Percentiles rank a stretch among this genome's conserved stretches.
These are phyloP conservation scores for Blepharisma undulans DNA, from an alignment of 169 alveolate species.

Conservation along the genomic window DNA sequence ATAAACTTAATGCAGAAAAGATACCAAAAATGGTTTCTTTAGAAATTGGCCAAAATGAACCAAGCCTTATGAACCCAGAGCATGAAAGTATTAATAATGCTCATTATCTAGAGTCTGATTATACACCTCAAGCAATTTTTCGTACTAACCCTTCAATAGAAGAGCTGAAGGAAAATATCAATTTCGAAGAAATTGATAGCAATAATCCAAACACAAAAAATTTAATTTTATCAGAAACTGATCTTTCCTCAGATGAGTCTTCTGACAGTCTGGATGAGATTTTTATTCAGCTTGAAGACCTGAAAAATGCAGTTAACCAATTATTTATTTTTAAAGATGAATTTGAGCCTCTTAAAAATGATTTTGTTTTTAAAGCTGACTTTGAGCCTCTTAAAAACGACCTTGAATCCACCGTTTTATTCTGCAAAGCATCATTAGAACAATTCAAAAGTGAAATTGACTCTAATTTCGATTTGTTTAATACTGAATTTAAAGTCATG, in stretches of 20 bases:
- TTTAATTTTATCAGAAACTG: neutral
- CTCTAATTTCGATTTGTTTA: constrained; percentile 1
- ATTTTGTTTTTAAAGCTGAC: neutral
- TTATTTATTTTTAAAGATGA: neutral
- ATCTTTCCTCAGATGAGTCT: neutral
- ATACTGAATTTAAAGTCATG: neutral
- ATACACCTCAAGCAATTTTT: neutral
- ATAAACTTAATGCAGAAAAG: neutral
- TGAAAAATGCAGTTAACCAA: neutral
- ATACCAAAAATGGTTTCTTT: neutral
- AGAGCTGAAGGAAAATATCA: neutral
- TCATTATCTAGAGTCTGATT: neutral
- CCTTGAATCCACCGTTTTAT: neutral
- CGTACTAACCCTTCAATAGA: neutral
- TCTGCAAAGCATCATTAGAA: neutral
- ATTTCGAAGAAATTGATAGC: neutral
- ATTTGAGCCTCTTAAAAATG: neutral
- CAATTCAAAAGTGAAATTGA: neutral
- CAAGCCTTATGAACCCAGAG: neutral
- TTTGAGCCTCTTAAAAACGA: neutral
- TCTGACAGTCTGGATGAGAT: neutral
- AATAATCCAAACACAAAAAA: neutral
- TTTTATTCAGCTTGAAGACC: neutral
- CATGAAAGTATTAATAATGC: neutral
- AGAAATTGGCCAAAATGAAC: neutral